Evolutionary conservation across 495 filamentous ascomycete genomes (phyloP).

Genomic region (Podospora sp.): DNA sequence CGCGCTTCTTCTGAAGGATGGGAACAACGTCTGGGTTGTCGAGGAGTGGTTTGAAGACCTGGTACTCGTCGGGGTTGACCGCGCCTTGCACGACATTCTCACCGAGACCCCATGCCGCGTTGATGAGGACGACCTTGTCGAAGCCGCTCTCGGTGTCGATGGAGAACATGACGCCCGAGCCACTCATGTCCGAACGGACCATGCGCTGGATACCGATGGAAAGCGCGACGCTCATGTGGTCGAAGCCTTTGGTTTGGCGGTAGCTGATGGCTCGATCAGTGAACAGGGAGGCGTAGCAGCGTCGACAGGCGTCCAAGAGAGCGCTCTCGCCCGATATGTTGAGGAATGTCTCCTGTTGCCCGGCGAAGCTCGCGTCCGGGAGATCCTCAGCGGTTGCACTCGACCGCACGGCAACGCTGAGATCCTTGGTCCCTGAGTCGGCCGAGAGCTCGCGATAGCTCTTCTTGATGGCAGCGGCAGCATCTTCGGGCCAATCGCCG

Average conservation of each 20-base stretch:
- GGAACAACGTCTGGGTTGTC: constrained; percentile 23
- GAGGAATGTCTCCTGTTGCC: constrained; percentile 41
- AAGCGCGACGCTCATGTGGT: constrained; percentile 37
- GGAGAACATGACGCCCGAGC: constrained; percentile 45
- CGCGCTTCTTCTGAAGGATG: constrained; percentile 30
- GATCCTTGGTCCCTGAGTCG: constrained; percentile 18
- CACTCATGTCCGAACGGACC: constrained; percentile 40
- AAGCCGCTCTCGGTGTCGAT: constrained; percentile 43
- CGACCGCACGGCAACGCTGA: constrained; percentile 42
- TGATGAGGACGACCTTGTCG: constrained; percentile 42
- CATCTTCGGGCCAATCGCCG: constrained; percentile 28
- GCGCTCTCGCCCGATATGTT: constrained; percentile 30
- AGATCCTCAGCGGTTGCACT: constrained; percentile 45
- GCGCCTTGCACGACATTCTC: constrained; percentile 44
- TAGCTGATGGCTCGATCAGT: constrained; percentile 43
- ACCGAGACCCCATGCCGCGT: constrained; percentile 43
- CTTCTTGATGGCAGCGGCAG: constrained; percentile 21
- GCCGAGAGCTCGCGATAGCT: constrained; percentile 24
- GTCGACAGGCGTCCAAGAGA: constrained; percentile 36
- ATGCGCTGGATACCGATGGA: constrained; percentile 43
- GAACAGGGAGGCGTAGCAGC: constrained; percentile 43
- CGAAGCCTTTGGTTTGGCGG: constrained; percentile 41
- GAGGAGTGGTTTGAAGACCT: constrained; percentile 41
- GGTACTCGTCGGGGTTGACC: constrained; percentile 45
- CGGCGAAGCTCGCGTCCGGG: constrained; percentile 43